phyloP scores from a whole-genome alignment of 2,329 filamentous ascomycete species.

The Alternaria arbusti region DNA sequence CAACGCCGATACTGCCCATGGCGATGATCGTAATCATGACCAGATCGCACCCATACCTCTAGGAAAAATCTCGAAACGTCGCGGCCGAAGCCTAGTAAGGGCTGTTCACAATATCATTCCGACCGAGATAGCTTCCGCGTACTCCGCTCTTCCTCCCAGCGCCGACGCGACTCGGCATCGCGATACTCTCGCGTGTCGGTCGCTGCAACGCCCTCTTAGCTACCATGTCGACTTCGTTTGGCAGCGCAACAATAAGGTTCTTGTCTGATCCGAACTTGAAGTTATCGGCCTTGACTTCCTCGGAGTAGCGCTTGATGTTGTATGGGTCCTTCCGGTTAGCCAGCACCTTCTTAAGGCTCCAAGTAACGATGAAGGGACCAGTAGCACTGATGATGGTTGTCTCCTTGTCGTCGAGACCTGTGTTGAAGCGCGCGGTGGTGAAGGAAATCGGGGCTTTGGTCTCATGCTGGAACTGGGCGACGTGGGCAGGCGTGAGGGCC shows the following conservation, averaged over 20 bases:
- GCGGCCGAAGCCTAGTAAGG: conserved; percentile 57
- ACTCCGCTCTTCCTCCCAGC: conserved; percentile 41
- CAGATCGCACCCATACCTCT: too few relatives aligned
- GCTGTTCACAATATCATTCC: conserved; percentile 83
- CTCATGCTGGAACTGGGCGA: conserved; percentile 97
- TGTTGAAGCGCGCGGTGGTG: conserved; percentile 93
- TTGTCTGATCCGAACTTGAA: conserved; percentile 98
- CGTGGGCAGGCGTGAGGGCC: conserved; percentile 85
- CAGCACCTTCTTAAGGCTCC: conserved; percentile 91
- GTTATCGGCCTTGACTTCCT: conserved; percentile 97
- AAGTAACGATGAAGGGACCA: conserved; percentile 95
- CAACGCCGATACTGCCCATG: too few relatives aligned
- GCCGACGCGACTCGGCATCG: conserved; percentile 60
- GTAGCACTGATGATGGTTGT: conserved; percentile 97
- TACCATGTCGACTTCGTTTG: conserved; percentile 98
- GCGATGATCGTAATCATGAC: too few relatives aligned
- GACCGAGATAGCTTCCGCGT: conserved; percentile 74
- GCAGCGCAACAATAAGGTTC: conserved; percentile 95
- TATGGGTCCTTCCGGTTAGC: conserved; percentile 84
- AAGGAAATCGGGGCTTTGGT: conserved; percentile 86
- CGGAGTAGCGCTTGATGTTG: conserved; percentile 93
- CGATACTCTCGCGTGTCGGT: conserved; percentile 93
- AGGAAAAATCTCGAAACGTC: neutral
- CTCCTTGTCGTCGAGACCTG: conserved; percentile 78
- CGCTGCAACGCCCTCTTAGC: conserved; percentile 82